Evolutionary conservation across 352 stramenopile species (phyloP).

Genomic region (Globisporangium polare): DNA sequence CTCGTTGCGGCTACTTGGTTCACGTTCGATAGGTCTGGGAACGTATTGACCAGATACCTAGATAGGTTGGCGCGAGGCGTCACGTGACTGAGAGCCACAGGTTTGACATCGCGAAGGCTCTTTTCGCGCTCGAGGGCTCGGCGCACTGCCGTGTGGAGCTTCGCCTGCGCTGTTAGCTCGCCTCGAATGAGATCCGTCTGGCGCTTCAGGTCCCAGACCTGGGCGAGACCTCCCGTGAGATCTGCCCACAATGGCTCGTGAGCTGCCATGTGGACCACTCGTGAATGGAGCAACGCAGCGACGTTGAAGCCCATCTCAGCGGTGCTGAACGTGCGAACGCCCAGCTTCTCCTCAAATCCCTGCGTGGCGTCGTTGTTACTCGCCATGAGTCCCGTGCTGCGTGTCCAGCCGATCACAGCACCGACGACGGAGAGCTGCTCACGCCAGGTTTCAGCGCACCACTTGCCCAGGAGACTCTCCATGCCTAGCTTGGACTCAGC

Average conservation of each 20-base stretch:
- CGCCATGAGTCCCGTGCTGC: slow-evolving; percentile 83
- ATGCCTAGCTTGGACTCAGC: slow-evolving; percentile 86
- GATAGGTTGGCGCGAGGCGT: no score
- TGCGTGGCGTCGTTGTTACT: slow-evolving; percentile 86
- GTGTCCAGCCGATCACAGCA: slow-evolving; percentile 87
- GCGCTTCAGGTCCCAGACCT: no score
- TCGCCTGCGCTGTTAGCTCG: no score
- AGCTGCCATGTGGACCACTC: slow-evolving; percentile 64
- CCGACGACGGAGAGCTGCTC: slow-evolving; percentile 83
- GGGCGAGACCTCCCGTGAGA: slow-evolving; percentile 75
- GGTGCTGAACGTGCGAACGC: slow-evolving; percentile 83
- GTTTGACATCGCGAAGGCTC: no score
- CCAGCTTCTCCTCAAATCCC: slow-evolving; percentile 69
- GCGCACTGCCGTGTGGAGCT: no score
- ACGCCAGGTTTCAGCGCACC: slow-evolving; percentile 81
- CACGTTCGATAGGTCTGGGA: slow-evolving; percentile 50
- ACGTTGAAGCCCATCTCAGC: slow-evolving; percentile 90
- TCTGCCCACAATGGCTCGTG: slow-evolving; percentile 77
- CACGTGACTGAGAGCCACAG: no score
- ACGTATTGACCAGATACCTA: no score
- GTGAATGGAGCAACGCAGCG: slow-evolving; percentile 75
- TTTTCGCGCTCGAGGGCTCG: no score
- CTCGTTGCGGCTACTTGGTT: slow-evolving; percentile 27
- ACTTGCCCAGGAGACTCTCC: slow-evolving; percentile 86
- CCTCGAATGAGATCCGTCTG: no score